Evolutionary conservation across 345 rosid genomes (phyloP).

Genomic region (Eucalyptus regnans): DNA sequence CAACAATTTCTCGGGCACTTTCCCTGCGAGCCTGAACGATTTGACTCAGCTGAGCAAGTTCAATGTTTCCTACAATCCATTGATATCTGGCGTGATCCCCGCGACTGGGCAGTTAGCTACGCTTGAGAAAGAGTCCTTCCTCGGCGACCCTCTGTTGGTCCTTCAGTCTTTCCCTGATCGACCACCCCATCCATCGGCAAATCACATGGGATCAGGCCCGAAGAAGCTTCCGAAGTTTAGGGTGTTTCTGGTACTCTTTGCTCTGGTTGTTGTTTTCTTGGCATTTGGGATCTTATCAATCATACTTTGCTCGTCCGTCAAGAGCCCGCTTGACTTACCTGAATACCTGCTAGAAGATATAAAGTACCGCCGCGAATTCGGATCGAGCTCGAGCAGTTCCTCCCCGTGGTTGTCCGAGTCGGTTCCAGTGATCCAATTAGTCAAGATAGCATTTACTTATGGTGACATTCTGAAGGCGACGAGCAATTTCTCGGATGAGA

Average conservation of each 20-base stretch:
- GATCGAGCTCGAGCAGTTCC: slow-evolving; percentile 57
- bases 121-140: slow-evolving; percentile 56
- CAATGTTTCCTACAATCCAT: slow-evolving; percentile 76
- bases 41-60: slow-evolving; percentile 63
- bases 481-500: slow-evolving; percentile 51
- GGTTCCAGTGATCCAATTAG: slow-evolving; percentile 64
- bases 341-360: slow-evolving; percentile 36
- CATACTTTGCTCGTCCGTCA: slow-evolving; percentile 25
- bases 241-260: slow-evolving; percentile 18
- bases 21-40: slow-evolving; percentile 49
- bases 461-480: slow-evolving; percentile 83
- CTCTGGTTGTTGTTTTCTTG: slow-evolving; percentile 19
- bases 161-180: slow-evolving; percentile 41
- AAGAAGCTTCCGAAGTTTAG: slow-evolving; percentile 14
- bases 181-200: neutral
- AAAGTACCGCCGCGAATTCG: slow-evolving; percentile 32
- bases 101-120: slow-evolving; percentile 70
- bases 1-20: slow-evolving; percentile 75
- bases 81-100: slow-evolving; percentile 58
- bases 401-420: slow-evolving; percentile 71
- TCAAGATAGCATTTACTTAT: slow-evolving; percentile 69
- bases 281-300: slow-evolving; percentile 32
- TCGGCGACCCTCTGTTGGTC: slow-evolving; percentile 56
- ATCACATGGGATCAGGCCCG: neutral
- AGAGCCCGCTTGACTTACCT: slow-evolving; percentile 15